phyloP scores from a whole-genome alignment of 2,329 filamentous ascomycete genomes.

The Acephala macrosclerotiorum region DNA sequence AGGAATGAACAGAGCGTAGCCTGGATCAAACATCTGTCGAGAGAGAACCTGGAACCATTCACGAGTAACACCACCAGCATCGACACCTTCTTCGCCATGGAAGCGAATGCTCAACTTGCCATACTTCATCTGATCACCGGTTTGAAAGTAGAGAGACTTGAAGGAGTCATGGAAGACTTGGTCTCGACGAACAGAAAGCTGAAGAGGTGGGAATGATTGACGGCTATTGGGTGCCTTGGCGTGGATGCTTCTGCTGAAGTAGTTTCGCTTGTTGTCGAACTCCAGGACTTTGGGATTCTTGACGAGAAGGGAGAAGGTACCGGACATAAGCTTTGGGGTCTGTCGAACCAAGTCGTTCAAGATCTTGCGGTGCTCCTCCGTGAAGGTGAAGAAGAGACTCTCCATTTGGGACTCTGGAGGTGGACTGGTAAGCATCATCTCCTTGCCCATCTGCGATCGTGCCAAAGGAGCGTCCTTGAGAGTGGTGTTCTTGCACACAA shows the following conservation, averaged over 20 bases:
- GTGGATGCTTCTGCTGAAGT: conserved; percentile 95
- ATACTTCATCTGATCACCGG: conserved; percentile 96
- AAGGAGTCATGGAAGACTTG: conserved; percentile 98
- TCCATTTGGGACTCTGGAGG: conserved; percentile 84
- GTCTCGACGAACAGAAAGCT: conserved; percentile 89
- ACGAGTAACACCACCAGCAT: conserved; percentile 94
- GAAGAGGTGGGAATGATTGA: conserved; percentile 74
- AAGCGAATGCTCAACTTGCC: conserved; percentile 98
- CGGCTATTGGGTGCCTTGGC: conserved; percentile 73
- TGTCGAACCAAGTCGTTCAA: conserved; percentile 97
- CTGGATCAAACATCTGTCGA: conserved; percentile 98
- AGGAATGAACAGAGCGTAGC: conserved; percentile 95
- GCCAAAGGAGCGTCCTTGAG: conserved; percentile 45
- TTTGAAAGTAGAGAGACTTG: conserved; percentile 98
- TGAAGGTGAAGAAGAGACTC: conserved; percentile 94
- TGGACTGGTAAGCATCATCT: conserved; percentile 77
- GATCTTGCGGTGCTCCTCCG: conserved; percentile 96
- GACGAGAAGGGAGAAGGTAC: conserved; percentile 92
- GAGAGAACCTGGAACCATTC: conserved; percentile 99
- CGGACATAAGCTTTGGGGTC: conserved; percentile 98
- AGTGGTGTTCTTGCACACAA: conserved; percentile 97
- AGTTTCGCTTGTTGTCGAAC: conserved; percentile 99
- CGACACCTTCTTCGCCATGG: conserved; percentile 96
- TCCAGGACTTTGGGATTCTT: conserved; percentile 99
- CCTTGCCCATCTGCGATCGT: conserved; percentile 58